phyloP scores from a whole-genome alignment of 176 grass and related monocot genomes.

The Triticum urartu region DNA sequence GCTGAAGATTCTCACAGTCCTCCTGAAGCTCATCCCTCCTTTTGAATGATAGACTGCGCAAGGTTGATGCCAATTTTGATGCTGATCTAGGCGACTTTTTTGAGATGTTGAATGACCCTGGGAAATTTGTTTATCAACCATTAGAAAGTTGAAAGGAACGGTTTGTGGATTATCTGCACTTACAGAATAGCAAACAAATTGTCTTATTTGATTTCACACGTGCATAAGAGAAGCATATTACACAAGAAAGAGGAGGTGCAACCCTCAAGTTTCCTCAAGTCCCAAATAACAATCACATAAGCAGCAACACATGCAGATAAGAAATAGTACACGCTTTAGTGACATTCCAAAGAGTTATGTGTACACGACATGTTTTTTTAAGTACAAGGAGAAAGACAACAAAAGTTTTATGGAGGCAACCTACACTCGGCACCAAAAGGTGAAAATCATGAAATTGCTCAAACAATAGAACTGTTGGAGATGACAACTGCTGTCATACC shows the following conservation, averaged over 20 bases:
- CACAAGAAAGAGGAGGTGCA: background rate
- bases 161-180: constrained; percentile 1
- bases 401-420: background rate
- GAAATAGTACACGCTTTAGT: background rate
- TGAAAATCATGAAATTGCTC: background rate
- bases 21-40: constrained; percentile 51
- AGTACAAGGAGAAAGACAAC: background rate
- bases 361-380: background rate
- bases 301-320: constrained; percentile 1
- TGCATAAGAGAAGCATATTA: background rate
- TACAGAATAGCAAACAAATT: constrained; percentile 12
- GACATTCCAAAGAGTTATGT: too few species aligned
- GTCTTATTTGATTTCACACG: background rate
- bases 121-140: constrained; percentile 20
- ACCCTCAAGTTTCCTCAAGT: background rate
- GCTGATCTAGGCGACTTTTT: constrained; percentile 74
- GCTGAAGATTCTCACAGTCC: constrained; percentile 56
- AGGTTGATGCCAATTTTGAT: constrained; percentile 63
- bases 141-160: constrained; percentile 5
- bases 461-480: background rate
- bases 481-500: background rate
- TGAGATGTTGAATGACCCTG: constrained; percentile 47
- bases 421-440: background rate
- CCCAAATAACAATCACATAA: background rate
- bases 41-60: constrained; percentile 89